A percentile compares a stretch with the other conserved stretches of the same genome.
Evolutionary conservation across 1,139 yeast species (phyloP).

Genomic region (Barnettozyma hawaiiensis): DNA sequence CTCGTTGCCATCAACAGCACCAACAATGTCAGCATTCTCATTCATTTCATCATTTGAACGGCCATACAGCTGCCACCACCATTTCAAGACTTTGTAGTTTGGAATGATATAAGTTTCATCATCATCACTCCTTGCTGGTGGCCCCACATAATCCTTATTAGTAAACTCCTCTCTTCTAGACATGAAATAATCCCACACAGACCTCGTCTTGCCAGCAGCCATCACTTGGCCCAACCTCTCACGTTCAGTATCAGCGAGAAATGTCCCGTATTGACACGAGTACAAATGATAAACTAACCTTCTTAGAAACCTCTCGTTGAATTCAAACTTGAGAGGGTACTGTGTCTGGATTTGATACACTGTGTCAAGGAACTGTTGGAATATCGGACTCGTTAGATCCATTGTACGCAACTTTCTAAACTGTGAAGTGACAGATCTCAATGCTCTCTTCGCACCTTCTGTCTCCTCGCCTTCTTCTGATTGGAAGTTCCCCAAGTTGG

Average conservation of each 20-base stretch:
- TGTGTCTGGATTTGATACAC: constrained; percentile 75
- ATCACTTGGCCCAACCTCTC: constrained; percentile 43
- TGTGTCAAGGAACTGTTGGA: constrained; percentile 90
- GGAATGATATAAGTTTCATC: constrained; percentile 53
- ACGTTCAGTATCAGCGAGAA: constrained; percentile 66
- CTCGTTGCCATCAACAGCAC: constrained; percentile 7
- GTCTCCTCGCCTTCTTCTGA: constrained; percentile 15
- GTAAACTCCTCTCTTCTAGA: constrained; percentile 70
- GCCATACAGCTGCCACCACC: constrained; percentile 89
- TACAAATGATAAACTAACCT: constrained; percentile 81
- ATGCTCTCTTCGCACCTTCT: constrained; percentile 27
- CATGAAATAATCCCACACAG: constrained; percentile 92
- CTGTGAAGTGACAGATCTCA: constrained; percentile 29
- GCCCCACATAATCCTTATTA: constrained; percentile 40
- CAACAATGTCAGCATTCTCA: constrained; percentile 28
- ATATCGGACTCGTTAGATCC: constrained; percentile 76
- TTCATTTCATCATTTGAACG: constrained; percentile 79
- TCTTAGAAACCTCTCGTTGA: constrained; percentile 81
- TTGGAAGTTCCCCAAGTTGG: constrained; percentile 37
- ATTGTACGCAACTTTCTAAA: constrained; percentile 36
- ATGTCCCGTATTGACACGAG: constrained; percentile 94
- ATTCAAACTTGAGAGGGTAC: constrained; percentile 71
- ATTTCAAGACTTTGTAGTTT: constrained; percentile 59
- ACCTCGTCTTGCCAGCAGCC: constrained; percentile 54
- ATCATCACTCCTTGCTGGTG: constrained; percentile 12